phyloP scores from a whole-genome alignment of 176 grass and related monocot species.

The Carex scoparia region DNA sequence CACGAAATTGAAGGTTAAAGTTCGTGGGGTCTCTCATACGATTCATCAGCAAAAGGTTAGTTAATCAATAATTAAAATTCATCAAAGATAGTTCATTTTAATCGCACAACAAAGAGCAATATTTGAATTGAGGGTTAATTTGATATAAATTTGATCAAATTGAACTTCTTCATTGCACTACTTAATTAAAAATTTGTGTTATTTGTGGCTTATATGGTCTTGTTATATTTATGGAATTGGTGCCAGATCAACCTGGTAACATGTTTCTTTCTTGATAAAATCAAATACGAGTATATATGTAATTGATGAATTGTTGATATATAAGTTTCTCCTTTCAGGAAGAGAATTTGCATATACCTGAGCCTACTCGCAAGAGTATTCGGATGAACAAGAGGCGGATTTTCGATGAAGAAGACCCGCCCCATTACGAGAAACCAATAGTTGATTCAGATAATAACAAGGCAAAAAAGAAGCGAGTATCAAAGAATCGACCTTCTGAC shows the following conservation, averaged over 20 bases:
- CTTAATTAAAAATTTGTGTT: too few relatives aligned
- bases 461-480: slow-evolving; percentile 48
- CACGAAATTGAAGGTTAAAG: slow-evolving; percentile 72
- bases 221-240: too few relatives aligned
- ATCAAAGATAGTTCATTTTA: too few relatives aligned
- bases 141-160: not conserved
- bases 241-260: too few relatives aligned
- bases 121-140: not conserved
- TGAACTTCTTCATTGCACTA: too few relatives aligned
- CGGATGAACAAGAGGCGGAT: slow-evolving; percentile 47
- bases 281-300: too few relatives aligned
- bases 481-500: slow-evolving; percentile 24
- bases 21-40: slow-evolving; percentile 49
- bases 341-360: slow-evolving; percentile 14
- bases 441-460: slow-evolving; percentile 41
- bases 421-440: slow-evolving; percentile 30
- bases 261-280: too few relatives aligned
- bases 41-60: slow-evolving; percentile 54
- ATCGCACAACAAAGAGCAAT: too few relatives aligned
- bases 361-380: slow-evolving; percentile 69
- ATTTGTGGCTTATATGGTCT: too few relatives aligned
- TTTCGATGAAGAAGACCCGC: slow-evolving; percentile 44
- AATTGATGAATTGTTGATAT: not conserved
- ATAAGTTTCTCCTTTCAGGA: not conserved
- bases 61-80: slow-evolving; percentile 7